Base-by-base conservation (phyloP, 768 basidiomycete species). In the Panaeolus papilionaceus region DNA sequence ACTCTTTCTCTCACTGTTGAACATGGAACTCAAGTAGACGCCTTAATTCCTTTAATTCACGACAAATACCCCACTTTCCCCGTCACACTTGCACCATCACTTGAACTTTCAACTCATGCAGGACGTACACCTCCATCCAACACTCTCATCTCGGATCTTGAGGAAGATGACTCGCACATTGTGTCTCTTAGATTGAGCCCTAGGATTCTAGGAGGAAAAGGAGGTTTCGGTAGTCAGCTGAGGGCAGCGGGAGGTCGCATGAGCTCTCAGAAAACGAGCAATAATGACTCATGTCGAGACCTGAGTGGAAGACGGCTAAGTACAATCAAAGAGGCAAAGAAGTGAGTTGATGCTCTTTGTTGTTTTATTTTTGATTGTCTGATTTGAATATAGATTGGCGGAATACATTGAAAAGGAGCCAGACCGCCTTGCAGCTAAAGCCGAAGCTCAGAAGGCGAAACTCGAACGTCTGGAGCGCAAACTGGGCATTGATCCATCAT, bases 221-320 rank as follows among this genome's bases (percentile, higher is more conserved):
- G 98, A 77, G 98, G 97, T 39, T 99, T 99, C 74, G 98, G 98
- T 3, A 94, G 92, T 18, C 96, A 98, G 82, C 84, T 99, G 71
- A 88, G 98, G 77, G 97, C 98, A 0, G 97, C 97, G 14, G 98
- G 98, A 71, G 97, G 98, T 12, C 88, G 97, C 38, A 99, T 99
- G 98, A 94, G 92, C 75, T 93, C 91, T 72, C 94, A 96, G 82
- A 95, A 95, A 83, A 95, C 95, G 26, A 96, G 85, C 78, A 96
- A 96, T 78, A 96, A 96, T 69, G 96, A 99, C 76, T 94, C 93
- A 8, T 98, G 96, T 77, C 82, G 98, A 61, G 98, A 99, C 75
- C 84, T 99, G 42, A 95, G 86, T 67, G 97, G 97, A 1, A 82
- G 97, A 62, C 83, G 96, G 69, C 82, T 99, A 33, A 94, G 93